These are phyloP conservation scores for Fagus sylvatica DNA, from an alignment of 306 rosid species.

Conservation along the genomic window DNA sequence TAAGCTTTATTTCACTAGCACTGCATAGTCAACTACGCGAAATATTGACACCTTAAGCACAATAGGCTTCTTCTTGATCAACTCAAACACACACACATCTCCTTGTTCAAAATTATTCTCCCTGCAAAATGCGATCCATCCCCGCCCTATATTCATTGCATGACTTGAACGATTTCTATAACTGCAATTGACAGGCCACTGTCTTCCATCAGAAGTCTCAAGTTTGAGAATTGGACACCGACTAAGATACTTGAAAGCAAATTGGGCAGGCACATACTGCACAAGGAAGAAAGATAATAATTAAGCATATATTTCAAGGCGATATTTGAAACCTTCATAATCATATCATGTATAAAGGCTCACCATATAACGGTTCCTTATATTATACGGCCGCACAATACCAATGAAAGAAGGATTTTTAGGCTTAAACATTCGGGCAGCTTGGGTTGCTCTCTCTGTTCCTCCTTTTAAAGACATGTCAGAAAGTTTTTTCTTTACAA, in stretches of 20 bases:
- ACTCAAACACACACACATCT: slow-evolving; percentile 40
- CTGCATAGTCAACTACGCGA: slow-evolving; percentile 2
- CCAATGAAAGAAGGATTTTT: slow-evolving; percentile 14
- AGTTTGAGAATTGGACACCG: not conserved
- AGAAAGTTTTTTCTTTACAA: not conserved
- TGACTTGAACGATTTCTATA: not conserved
- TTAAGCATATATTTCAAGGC: not conserved
- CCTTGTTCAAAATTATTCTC: slow-evolving; percentile 24
- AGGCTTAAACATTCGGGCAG: not conserved
- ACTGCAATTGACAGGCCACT: not conserved
- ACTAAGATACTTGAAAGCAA: slow-evolving; percentile 13
- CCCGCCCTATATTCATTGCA: not conserved
- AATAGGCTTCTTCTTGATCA: slow-evolving; percentile 11
- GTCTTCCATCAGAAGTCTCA: not conserved
- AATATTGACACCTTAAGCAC: slow-evolving; percentile 29
- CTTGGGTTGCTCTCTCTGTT: not conserved
- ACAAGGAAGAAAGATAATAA: not conserved
- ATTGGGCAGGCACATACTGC: slow-evolving; percentile 23
- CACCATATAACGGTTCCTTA: not conserved
- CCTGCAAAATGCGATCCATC: slow-evolving; percentile 12
- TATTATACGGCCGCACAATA: not conserved
- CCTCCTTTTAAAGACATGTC: not conserved
- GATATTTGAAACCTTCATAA: not conserved
- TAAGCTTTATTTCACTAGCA: too few relatives aligned
- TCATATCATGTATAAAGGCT: not conserved